phyloP scores from a whole-genome alignment of 148 eudicot genomes.

The Spergularia marina region DNA sequence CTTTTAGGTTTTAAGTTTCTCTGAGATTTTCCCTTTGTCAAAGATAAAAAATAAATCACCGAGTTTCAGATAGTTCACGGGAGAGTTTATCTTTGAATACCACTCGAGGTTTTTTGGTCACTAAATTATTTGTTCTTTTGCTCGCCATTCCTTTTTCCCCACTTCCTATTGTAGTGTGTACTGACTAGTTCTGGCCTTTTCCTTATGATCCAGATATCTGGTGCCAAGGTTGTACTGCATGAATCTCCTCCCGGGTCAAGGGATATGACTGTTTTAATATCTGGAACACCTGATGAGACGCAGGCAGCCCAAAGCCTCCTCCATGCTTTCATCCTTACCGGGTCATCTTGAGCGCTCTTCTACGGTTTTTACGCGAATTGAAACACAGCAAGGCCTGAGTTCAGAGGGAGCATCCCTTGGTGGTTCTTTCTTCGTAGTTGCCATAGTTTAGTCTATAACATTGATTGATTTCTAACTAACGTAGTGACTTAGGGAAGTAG shows the following conservation, averaged over 20 bases:
- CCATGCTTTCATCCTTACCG: constrained; percentile 71
- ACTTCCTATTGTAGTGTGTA: neutral
- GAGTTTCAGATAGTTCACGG: too few relatives aligned
- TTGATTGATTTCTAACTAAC: neutral
- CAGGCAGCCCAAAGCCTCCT: constrained; percentile 90
- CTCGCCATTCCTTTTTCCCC: neutral
- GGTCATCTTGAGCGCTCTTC: constrained; percentile 32
- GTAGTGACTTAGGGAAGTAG: neutral
- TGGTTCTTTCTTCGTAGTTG: neutral
- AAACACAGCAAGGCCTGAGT: neutral
- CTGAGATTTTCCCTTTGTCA: too few relatives aligned
- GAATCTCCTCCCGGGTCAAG: constrained; percentile 53
- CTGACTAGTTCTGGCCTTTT: constrained; percentile 1
- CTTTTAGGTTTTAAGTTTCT: too few relatives aligned
- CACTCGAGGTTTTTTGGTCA: neutral
- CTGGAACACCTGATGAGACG: constrained; percentile 78
- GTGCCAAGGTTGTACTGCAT: constrained; percentile 63
- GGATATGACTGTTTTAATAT: constrained; percentile 54
- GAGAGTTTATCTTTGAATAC: too few relatives aligned
- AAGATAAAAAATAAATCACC: too few relatives aligned
- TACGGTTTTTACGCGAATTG: neutral
- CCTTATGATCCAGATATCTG: constrained; percentile 63
- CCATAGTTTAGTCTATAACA: neutral
- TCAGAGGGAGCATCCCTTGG: neutral
- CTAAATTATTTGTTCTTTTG: neutral